Base-by-base conservation (phyloP, 345 rosid species). In the Euclidium syriacum region DNA sequence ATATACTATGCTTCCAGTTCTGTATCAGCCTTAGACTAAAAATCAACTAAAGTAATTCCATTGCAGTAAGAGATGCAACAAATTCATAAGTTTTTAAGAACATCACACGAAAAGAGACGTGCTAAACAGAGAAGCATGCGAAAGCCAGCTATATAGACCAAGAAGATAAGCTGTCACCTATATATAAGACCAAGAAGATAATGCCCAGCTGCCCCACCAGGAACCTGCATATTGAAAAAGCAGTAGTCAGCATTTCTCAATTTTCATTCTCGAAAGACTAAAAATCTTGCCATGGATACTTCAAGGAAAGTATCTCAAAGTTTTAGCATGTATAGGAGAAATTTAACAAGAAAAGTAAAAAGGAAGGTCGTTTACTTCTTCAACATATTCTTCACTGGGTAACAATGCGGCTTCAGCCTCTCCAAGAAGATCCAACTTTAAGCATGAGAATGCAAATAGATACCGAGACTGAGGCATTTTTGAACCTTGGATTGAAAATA, bases 121-220 rank as follows among this genome's bases (percentile, higher is more conserved):
- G 52, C 26, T 26, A 52, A 58, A 55, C 15, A 18, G 6, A 1
- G 11, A 49, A 68, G 57, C 40, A 24, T 41, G 29, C 19, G n/a
- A 34, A 29, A 60, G 20, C 19, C 68, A 56, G 49, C 57, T 20
- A 5, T 38, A 70, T 1, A 29, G 36, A 55, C 47, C 39, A 55
- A 68, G 17, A 19, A 48, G 47, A 52, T 8, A 52, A n/a, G 19
- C 16, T 44, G 17, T 51, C 65, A 91, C 96, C 98, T 89, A 78
- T 85, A 83, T 19, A 89, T 79, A 72, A 89, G 89, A 61, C 96
- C 96, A 67, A 92, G 96, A 65, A 92, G 94, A 73, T 82, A 89
- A 73, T 92, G 91, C 60, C 95, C 95, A 51, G 96, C 91, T 51
- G 95, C 96, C 64, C 96, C 91, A 69, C 88, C 85, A 49, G 94